These are phyloP conservation scores for Phanerochaete carnosa DNA, from an alignment of 768 basidiomycete genomes.

Conservation along the genomic window DNA sequence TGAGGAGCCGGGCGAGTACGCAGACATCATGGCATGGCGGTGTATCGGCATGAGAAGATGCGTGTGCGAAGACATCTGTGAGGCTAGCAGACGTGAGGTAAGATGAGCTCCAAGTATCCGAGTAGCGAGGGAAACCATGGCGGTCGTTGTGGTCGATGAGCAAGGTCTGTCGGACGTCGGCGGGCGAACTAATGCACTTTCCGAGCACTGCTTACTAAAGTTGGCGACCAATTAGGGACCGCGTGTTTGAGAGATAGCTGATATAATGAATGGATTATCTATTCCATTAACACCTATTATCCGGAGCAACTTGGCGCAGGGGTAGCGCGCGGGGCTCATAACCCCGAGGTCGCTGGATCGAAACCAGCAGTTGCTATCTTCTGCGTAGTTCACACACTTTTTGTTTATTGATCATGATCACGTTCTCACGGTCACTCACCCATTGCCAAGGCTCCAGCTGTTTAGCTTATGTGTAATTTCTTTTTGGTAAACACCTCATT, in stretches of 20 bases:
- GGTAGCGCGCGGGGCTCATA: conserved; percentile 27
- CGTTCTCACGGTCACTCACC: not conserved
- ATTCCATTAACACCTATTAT: too few species aligned
- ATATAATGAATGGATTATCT: too few species aligned
- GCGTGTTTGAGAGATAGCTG: not conserved
- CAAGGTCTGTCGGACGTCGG: conserved; percentile 1
- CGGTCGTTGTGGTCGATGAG: conserved; percentile 10
- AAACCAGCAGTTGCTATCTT: conserved; percentile 20
- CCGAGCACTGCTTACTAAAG: not conserved
- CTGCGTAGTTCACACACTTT: not conserved
- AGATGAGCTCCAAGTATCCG: conserved; percentile 7
- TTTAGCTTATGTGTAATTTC: too few species aligned
- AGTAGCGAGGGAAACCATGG: conserved; percentile 14
- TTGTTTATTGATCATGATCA: not conserved
- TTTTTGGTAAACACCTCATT: too few species aligned
- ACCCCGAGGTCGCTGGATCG: conserved; percentile 27
- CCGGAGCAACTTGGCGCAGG: conserved; percentile 17
- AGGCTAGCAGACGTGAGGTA: conserved; percentile 5
- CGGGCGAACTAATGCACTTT: conserved; percentile 2
- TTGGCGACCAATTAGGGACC: not conserved
- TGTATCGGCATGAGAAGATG: conserved; percentile 34
- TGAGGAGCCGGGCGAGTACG: conserved; percentile 41
- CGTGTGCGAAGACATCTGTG: conserved; percentile 9
- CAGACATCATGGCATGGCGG: conserved; percentile 69
- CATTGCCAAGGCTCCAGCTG: too few species aligned